Conservation (phyloP, 805 yeast genomes). For the Kodamaea kaohsiungensis region DNA sequence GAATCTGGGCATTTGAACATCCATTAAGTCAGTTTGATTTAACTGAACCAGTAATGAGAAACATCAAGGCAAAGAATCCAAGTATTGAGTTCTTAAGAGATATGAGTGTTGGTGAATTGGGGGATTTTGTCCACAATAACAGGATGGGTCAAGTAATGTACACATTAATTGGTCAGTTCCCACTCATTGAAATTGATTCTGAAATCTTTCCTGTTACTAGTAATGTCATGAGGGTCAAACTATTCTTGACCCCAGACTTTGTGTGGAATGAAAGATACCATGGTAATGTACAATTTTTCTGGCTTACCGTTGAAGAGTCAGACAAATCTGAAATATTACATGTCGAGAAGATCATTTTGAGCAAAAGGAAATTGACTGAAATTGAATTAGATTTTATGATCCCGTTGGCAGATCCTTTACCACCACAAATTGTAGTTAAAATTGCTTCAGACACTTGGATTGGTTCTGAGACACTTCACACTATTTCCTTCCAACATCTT, state of each 20-base stretch:
- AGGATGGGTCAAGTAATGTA: slow-evolving; percentile 68
- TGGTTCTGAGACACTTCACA: slow-evolving; percentile 74
- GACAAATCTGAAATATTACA: slow-evolving; percentile 73
- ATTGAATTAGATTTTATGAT: slow-evolving; percentile 91
- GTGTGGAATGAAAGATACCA: slow-evolving; percentile 82
- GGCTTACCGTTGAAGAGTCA: slow-evolving; percentile 91
- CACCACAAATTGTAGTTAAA: slow-evolving; percentile 81
- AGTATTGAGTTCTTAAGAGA: slow-evolving; percentile 73
- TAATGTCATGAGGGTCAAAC: slow-evolving; percentile 80
- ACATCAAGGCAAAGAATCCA: slow-evolving; percentile 63
- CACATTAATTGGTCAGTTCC: slow-evolving; percentile 68
- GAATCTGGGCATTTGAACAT: slow-evolving; percentile 88
- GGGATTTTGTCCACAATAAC: slow-evolving; percentile 84
- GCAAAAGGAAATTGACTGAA: slow-evolving; percentile 51
- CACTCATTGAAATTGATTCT: slow-evolving; percentile 70
- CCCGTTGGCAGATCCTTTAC: slow-evolving; percentile 86
- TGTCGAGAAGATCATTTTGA: slow-evolving; percentile 75
- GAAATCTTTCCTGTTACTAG: slow-evolving; percentile 88
- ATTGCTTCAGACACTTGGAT: slow-evolving; percentile 86
- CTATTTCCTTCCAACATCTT: slow-evolving; percentile 86
- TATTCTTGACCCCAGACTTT: slow-evolving; percentile 72
- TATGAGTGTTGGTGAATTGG: slow-evolving; percentile 73
- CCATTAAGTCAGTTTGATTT: slow-evolving; percentile 87
- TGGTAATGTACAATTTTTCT: slow-evolving; percentile 82
- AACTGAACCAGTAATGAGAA: slow-evolving; percentile 63